Base-by-base conservation (phyloP, 164 flowering plant genomes). In the Macadamia integrifolia region DNA sequence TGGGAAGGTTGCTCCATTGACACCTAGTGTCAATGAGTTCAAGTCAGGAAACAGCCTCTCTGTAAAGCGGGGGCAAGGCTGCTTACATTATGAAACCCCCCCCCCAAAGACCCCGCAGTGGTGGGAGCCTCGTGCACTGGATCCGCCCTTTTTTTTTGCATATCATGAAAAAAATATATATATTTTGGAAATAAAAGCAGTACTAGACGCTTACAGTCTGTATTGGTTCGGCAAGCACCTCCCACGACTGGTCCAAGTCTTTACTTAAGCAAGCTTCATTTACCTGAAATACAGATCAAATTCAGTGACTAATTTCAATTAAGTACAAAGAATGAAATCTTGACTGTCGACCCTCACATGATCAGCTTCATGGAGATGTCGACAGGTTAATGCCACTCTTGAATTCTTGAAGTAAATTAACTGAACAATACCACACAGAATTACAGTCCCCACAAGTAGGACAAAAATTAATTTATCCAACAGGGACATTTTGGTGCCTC, bases 211-310 rank as follows among this genome's bases (percentile, higher is more conserved):
- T 61, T 86, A 92, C 99, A 15, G 97, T 94, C 70, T 92, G 99
- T 77, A 94, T 90, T 72, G 99, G 96, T 80, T 94, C 98, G 62
- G 99, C 99, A 74, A 94, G 96, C 64, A 94, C 94, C 76, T 94
- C 99, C 98, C 97, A 94, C 13, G 85, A 72, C 6, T 87, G 78
- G 74, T 92, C 76, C 89, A 94, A 77, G 76, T 90, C 97, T 69
- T 87, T 88, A 69, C 58, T 78, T 71, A 94, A 64, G 57, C 87
- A 71, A 76, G 86, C 80, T 85, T 88, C 88, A 79, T 94, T 94
- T 10, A 94, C 93, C 99, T 94, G 64, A 12, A 61, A 40, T 10
- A 15, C 12, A 52, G 31, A 71, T 9, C 11, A 60, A 6, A 17
- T 42, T 32, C 55, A 61, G 29, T 62, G 30, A 9, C 56, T 55